Percentiles rank a stretch among this genome's conserved stretches.
Conservation (phyloP, 2,329 filamentous ascomycete species). For the Byssoonygena ceratinophila region DNA sequence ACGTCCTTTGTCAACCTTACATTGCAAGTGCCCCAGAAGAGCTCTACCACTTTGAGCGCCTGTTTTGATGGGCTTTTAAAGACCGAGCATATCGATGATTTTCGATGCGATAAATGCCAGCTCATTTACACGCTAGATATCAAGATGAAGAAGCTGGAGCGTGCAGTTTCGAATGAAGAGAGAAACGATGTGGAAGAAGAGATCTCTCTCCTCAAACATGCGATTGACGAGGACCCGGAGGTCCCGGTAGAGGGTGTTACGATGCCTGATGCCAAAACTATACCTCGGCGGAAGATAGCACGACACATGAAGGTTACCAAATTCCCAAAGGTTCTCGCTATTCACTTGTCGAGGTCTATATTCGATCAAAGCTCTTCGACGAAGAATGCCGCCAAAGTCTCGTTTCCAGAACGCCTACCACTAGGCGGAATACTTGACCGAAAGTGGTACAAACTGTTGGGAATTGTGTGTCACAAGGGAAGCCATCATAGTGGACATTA, state of each 20-base stretch:
- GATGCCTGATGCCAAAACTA: slow-evolving; percentile 62
- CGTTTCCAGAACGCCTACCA: slow-evolving; percentile 77
- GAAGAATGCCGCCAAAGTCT: slow-evolving; percentile 90
- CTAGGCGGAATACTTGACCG: slow-evolving; percentile 69
- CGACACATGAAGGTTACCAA: slow-evolving; percentile 76
- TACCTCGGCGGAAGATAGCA: slow-evolving; percentile 73
- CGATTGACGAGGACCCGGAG: slow-evolving; percentile 74
- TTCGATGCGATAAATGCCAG: slow-evolving; percentile 86
- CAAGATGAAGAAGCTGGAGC: slow-evolving; percentile 50
- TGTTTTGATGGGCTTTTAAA: slow-evolving; percentile 94
- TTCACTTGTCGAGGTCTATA: slow-evolving; percentile 88
- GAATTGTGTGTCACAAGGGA: slow-evolving; percentile 86
- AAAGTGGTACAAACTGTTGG: slow-evolving; percentile 72
- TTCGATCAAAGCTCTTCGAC: slow-evolving; percentile 70
- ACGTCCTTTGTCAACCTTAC: slow-evolving; percentile 89
- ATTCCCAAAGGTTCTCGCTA: slow-evolving; percentile 81
- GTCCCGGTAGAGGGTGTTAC: slow-evolving; percentile 58
- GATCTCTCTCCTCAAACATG: slow-evolving; percentile 55
- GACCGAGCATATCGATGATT: slow-evolving; percentile 92
- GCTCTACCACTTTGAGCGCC: slow-evolving; percentile 66
- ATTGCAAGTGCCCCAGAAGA: slow-evolving; percentile 75
- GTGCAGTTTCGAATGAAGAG: slow-evolving; percentile 44
- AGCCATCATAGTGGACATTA: slow-evolving; percentile 96
- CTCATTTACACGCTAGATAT: slow-evolving; percentile 65
- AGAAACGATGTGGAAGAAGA: slow-evolving; percentile 45